phyloP scores from a whole-genome alignment of 2,329 filamentous ascomycete genomes.

The Aureobasidium sp. region DNA sequence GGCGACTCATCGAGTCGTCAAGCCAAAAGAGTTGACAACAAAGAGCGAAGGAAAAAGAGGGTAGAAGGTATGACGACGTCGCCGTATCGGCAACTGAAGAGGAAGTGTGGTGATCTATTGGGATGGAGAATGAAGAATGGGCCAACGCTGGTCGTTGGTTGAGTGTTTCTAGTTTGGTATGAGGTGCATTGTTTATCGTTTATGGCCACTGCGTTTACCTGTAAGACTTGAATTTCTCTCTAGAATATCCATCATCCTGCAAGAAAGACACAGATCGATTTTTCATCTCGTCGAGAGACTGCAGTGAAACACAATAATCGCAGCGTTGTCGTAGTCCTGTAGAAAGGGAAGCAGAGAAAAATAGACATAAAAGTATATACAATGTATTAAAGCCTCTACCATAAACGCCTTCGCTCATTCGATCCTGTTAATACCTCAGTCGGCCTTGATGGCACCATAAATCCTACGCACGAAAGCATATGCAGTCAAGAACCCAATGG shows the following conservation, averaged over 20 bases:
- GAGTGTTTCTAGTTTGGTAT: background rate
- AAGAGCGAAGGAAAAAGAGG: background rate
- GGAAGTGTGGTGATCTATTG: background rate
- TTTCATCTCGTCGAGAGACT: background rate
- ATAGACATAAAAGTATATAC: background rate
- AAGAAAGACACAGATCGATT: background rate
- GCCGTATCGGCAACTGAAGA: background rate
- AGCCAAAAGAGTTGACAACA: background rate
- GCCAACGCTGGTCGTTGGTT: background rate
- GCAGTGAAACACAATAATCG: background rate
- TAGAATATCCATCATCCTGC: no score
- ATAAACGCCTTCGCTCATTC: background rate
- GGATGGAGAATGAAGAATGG: background rate
- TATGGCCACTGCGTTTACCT: background rate
- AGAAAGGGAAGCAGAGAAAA: background rate
- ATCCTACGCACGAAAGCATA: constrained; percentile 79
- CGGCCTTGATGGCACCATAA: constrained; percentile 46
- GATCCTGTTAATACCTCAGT: constrained; percentile 16
- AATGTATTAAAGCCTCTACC: background rate
- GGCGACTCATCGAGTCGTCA: no score
- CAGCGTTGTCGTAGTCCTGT: background rate
- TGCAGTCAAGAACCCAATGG: constrained; percentile 73
- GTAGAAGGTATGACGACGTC: background rate
- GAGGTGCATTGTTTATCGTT: no score
- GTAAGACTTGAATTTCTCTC: no score